Evolutionary conservation across 495 filamentous ascomycete species (phyloP).

Genomic region (Aspergillus incahuasiensis): DNA sequence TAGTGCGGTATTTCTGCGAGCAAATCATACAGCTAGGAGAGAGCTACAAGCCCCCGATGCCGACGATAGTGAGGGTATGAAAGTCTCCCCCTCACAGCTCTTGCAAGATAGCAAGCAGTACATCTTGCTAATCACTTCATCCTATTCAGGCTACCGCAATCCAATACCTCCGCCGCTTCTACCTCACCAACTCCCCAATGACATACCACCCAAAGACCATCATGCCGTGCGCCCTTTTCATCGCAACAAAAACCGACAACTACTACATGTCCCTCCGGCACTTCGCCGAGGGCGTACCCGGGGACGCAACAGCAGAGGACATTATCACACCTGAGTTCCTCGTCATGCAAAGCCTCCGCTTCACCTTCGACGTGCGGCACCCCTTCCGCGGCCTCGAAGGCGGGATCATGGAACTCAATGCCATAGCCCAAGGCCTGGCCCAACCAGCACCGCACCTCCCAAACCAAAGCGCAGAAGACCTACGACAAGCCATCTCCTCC

Average conservation of each 20-base stretch:
- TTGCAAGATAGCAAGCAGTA: not conserved
- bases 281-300: slow-evolving; percentile 58
- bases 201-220: slow-evolving; percentile 88
- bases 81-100: not conserved
- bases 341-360: slow-evolving; percentile 87
- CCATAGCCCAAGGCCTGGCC: slow-evolving; percentile 51
- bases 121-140: not conserved
- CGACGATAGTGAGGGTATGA: slow-evolving; percentile 71
- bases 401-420: slow-evolving; percentile 74
- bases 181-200: slow-evolving; percentile 89
- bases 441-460: slow-evolving; percentile 34
- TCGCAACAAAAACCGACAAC: slow-evolving; percentile 88
- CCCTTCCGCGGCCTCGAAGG: slow-evolving; percentile 85
- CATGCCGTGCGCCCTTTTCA: slow-evolving; percentile 79
- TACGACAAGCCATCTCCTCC: slow-evolving; percentile 29
- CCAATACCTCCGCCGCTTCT: slow-evolving; percentile 90
- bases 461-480: slow-evolving; percentile 32
- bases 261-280: slow-evolving; percentile 66
- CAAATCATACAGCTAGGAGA: slow-evolving; percentile 71
- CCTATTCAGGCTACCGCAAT: slow-evolving; percentile 72
- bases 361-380: slow-evolving; percentile 88
- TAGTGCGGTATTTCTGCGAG: slow-evolving; percentile 76
- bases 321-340: slow-evolving; percentile 87
- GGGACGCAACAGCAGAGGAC: slow-evolving; percentile 61
- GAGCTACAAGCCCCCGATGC: slow-evolving; percentile 69